Evolutionary conservation across 371 early-diverging fungal species (phyloP), one percentile per base, ranked within the genome.

Genomic region (Coemansia sp.): DNA sequence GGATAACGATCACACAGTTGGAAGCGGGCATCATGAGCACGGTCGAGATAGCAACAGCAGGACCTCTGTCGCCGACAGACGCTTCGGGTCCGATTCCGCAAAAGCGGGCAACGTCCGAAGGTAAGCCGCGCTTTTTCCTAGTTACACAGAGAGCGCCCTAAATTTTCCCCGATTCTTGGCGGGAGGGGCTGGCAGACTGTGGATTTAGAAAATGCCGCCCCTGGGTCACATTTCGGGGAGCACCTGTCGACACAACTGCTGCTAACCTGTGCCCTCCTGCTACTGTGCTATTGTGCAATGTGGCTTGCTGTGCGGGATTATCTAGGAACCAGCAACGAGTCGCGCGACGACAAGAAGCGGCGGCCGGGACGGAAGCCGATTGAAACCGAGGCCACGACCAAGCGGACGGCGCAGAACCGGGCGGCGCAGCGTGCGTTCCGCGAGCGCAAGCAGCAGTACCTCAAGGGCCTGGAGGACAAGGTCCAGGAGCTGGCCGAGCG

Each of bases 361-460:
- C 62, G 56, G 47, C 90, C 92, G 0, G 93, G 93, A 8, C 70
- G 92, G 38, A 92, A 91, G 73, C 90, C 90, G 4, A 79, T 80
- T 20, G 74, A 67, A 1, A 71, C 77, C 14, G 83, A 80, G 52
- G 82, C 86, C 2, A 49, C 80, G 0, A 57, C 62, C 40, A 89
- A 89, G 66, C 84, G 90, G 58, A 87, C 87, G 20, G 90, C 89
- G 8, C 89, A 90, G 75, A 90, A 90, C 66, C 78, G 90, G 55
- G 89, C 88, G 10, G 90, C 90, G 10, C 90, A 90, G 68, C 80
- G 90, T 11, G 90, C 90, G 1, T 90, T 90, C 67, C 80, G 90
- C 50, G 88, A 90, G 59, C 85, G 90, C 53, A 86, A 87, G 76
- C 87, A 89, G 59, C 79, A 83, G 55, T 85, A 88, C 68, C 83